Evolutionary conservation across 2,329 filamentous ascomycete genomes (phyloP).

Genomic region (Acarospora socialis): DNA sequence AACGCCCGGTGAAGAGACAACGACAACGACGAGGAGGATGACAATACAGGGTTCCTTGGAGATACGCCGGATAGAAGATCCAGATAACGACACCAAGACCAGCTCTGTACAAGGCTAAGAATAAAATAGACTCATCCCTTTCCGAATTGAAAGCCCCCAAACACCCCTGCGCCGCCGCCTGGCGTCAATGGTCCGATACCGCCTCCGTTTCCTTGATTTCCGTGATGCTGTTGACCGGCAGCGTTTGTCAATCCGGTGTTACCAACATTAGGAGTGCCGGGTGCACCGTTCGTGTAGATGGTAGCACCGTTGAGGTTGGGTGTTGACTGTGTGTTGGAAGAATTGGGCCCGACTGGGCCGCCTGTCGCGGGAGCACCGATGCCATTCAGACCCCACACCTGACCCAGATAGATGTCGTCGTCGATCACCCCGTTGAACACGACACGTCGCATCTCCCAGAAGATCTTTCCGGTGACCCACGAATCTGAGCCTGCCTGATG

Average conservation of each 20-base stretch:
- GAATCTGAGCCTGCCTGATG: slow-evolving; percentile 93
- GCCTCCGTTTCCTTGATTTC: slow-evolving; percentile 39
- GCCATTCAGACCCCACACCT: slow-evolving; percentile 81
- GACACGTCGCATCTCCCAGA: slow-evolving; percentile 81
- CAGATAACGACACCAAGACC: too few relatives aligned
- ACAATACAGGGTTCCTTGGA: too few relatives aligned
- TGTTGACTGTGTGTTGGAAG: slow-evolving; percentile 30
- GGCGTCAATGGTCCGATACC: slow-evolving; percentile 63
- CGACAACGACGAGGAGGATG: too few relatives aligned
- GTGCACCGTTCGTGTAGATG: slow-evolving; percentile 36
- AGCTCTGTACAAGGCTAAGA: too few relatives aligned
- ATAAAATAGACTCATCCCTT: slow-evolving; percentile 11
- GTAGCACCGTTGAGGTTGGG: slow-evolving; percentile 41
- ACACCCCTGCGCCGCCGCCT: slow-evolving; percentile 57
- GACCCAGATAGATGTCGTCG: slow-evolving; percentile 64
- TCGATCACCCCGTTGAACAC: slow-evolving; percentile 75
- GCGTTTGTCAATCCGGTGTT: slow-evolving; percentile 36
- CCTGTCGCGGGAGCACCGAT: slow-evolving; percentile 29
- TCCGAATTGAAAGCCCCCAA: slow-evolving; percentile 49
- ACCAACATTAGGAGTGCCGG: slow-evolving; percentile 57
- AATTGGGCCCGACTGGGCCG: slow-evolving; percentile 15
- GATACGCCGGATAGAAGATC: too few relatives aligned
- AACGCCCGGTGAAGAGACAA: too few relatives aligned
- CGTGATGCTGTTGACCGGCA: slow-evolving; percentile 39
- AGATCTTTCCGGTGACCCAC: slow-evolving; percentile 81